Evolutionary conservation across 2,329 filamentous ascomycete species (phyloP), one percentile per base, ranked within the genome.

Genomic region (Ophiostoma triangulosporum): DNA sequence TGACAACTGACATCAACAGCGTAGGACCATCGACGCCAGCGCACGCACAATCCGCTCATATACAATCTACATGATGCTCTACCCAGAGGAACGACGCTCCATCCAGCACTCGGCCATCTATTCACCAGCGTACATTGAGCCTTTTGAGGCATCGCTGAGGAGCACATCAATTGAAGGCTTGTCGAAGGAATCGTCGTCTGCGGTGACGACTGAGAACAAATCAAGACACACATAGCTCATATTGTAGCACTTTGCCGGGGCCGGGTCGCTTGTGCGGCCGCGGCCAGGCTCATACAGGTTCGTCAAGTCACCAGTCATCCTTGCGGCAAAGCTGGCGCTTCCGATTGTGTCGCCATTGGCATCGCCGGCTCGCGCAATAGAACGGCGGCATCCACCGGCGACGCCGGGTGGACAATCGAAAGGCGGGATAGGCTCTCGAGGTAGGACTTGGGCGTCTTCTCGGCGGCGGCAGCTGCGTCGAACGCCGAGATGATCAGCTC

Each of bases 191-290:
- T 65, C 68, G 17, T 71, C 69, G 3, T 59, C 52, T 9, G 50
- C 57, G 1, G 77, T 66, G 3, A 88, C 78, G 3, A 89, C 74
- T 2, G 79, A 72, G 61, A 90, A 85, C 2, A 98, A 86, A 54
- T 88, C 80, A 27, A 94, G 76, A 60, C 88, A 88, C 9, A 86
- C 75, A 60, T 94, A 94, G 51, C 83, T 79, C 75, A 97, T 89
- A 48, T 75, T 76, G 31, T 76, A 74, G 1, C 91, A 82, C 31
- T 71, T 72, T 0, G 80, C 84, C 2, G 84, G 81, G 0, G 73
- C 63, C 0, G 84, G 75, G 48, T 85, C 77, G 48, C 84, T 76
- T 0, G 91, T 94, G 17, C 84, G 80, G 1, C 90, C 89, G 32
- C 77, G 72, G 1, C 88, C 81, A 1, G 79, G 69, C 53, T 74